A percentile compares a stretch with the other conserved stretches of the same genome.
phyloP scores from a whole-genome alignment of 805 yeast genomes.

The Wilhelminamyces savonicus region DNA sequence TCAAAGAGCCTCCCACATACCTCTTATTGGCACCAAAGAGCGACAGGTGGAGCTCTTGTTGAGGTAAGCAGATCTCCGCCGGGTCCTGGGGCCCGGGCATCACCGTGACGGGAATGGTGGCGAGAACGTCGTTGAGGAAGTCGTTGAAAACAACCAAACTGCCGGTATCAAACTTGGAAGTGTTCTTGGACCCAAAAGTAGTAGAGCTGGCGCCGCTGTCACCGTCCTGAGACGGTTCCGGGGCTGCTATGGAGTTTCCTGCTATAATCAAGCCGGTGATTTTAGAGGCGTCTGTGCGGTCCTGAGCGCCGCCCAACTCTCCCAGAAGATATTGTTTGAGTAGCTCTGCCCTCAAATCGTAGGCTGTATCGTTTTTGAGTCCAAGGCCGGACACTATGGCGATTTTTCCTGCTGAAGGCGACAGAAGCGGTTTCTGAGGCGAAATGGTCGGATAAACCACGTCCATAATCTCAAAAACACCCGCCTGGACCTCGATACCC shows the following conservation, averaged over 20 bases:
- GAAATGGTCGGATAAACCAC: slow-evolving; percentile 63
- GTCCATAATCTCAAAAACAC: slow-evolving; percentile 80
- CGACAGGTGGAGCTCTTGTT: slow-evolving; percentile 80
- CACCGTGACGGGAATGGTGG: slow-evolving; percentile 61
- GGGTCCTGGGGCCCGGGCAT: slow-evolving; percentile 89
- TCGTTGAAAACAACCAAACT: slow-evolving; percentile 52
- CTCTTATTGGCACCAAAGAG: slow-evolving; percentile 47
- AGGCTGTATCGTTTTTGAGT: slow-evolving; percentile 40
- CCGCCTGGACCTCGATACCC: slow-evolving; percentile 81
- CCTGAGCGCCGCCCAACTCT: slow-evolving; percentile 42
- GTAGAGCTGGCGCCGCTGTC: slow-evolving; percentile 24
- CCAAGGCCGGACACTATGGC: slow-evolving; percentile 77
- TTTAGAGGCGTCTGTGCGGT: slow-evolving; percentile 15
- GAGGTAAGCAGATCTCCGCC: slow-evolving; percentile 78
- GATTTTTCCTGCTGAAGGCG: slow-evolving; percentile 33
- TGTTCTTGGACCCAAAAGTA: slow-evolving; percentile 47
- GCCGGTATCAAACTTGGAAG: slow-evolving; percentile 43
- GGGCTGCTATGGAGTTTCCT: slow-evolving; percentile 57
- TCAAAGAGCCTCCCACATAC: slow-evolving; percentile 28
- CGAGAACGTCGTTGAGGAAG: slow-evolving; percentile 49
- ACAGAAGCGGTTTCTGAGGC: slow-evolving; percentile 40
- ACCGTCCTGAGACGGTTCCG: slow-evolving; percentile 13
- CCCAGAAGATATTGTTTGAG: slow-evolving; percentile 70
- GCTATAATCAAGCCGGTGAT: slow-evolving; percentile 56
- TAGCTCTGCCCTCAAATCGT: slow-evolving; percentile 44